phyloP scores from a whole-genome alignment of 768 basidiomycete genomes.

The Aureoboletus auriporus region DNA sequence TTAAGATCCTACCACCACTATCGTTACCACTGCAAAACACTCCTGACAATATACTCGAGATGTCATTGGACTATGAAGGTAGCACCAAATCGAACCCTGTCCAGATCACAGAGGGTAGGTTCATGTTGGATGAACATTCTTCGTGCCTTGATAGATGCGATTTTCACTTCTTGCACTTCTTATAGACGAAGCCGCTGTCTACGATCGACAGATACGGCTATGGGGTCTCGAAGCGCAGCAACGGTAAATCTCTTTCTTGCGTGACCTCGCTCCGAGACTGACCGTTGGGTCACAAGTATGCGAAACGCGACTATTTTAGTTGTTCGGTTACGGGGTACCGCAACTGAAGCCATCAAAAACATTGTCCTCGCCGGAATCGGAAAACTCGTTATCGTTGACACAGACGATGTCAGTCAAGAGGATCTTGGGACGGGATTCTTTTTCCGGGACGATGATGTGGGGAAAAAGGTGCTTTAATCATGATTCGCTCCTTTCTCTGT shows the following conservation, averaged over 20 bases:
- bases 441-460: slow-evolving; percentile 90
- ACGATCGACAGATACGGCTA: slow-evolving; percentile 94
- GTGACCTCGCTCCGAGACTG: neutral
- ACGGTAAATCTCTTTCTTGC: slow-evolving; percentile 45
- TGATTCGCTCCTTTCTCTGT: neutral
- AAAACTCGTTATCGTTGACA: slow-evolving; percentile 80
- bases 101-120: slow-evolving; percentile 64
- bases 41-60: neutral
- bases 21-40: no score
- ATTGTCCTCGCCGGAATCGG: slow-evolving; percentile 97
- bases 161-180: neutral
- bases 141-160: slow-evolving; percentile 1
- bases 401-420: slow-evolving; percentile 67
- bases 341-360: slow-evolving; percentile 95
- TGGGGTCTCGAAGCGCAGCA: slow-evolving; percentile 99
- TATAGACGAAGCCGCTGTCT: slow-evolving; percentile 72
- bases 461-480: slow-evolving; percentile 60
- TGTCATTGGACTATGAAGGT: slow-evolving; percentile 25
- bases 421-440: slow-evolving; percentile 94
- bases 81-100: slow-evolving; percentile 36
- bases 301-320: slow-evolving; percentile 88
- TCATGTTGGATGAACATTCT: slow-evolving; percentile 4
- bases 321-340: slow-evolving; percentile 72
- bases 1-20: no score
- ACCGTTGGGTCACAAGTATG: slow-evolving; percentile 56